These are phyloP conservation scores for Globisporangium viniferum DNA, from an alignment of 352 stramenopile genomes.

Conservation along the genomic window DNA sequence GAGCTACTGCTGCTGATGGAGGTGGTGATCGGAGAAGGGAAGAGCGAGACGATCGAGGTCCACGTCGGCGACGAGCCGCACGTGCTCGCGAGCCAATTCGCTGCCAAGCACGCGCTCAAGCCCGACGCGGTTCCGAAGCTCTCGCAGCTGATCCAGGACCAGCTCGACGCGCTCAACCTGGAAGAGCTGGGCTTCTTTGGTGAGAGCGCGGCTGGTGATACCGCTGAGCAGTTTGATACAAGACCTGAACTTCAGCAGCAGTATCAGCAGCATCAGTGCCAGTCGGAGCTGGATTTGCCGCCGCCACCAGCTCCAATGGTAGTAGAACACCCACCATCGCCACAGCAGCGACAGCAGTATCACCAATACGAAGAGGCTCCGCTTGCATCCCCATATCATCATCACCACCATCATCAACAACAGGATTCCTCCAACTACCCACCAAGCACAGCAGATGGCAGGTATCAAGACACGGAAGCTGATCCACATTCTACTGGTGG, in stretches of 20 bases:
- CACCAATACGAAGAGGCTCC: not conserved
- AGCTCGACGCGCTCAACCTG: constrained; percentile 36
- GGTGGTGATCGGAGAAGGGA: constrained; percentile 64
- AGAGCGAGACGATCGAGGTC: constrained; percentile 70
- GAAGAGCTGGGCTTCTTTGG: constrained; percentile 9
- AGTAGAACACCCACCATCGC: not conserved
- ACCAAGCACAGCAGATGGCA: not conserved
- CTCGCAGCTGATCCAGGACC: constrained; percentile 51
- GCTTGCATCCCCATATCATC: not conserved
- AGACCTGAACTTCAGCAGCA: not conserved
- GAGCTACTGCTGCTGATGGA: constrained; percentile 77
- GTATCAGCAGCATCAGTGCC: not conserved
- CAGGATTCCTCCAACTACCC: not conserved
- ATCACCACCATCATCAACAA: not conserved
- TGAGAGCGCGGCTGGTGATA: not conserved
- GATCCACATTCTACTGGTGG: not conserved
- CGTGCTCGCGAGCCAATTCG: constrained; percentile 48
- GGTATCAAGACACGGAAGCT: not conserved
- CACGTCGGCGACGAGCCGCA: constrained; percentile 48
- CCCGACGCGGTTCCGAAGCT: constrained; percentile 53
- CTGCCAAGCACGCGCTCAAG: constrained; percentile 40
- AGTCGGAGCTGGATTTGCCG: not conserved
- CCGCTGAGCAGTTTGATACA: not conserved
- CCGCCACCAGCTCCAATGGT: constrained; percentile 1
- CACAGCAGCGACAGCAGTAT: not conserved